Conservation (phyloP, 495 filamentous ascomycete species). For the Penicillium angulare region DNA sequence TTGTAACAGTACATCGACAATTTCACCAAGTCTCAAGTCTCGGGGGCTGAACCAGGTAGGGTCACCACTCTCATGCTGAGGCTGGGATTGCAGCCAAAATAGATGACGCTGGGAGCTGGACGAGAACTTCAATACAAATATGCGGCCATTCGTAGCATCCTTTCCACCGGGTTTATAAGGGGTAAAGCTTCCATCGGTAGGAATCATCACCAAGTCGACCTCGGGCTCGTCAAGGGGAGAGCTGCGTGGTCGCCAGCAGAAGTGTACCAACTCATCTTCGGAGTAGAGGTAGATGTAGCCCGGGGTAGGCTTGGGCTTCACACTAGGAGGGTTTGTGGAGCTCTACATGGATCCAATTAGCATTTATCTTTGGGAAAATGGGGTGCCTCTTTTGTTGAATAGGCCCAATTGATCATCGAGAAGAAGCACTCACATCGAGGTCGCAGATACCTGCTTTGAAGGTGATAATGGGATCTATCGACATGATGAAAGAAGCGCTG, state of each 20-base stretch:
- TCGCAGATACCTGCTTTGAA: slow-evolving; percentile 97
- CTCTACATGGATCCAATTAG: slow-evolving; percentile 39
- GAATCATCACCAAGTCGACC: slow-evolving; percentile 84
- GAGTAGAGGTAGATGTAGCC: slow-evolving; percentile 93
- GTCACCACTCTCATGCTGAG: slow-evolving; percentile 71
- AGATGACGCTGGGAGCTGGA: slow-evolving; percentile 90
- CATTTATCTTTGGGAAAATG: too few species aligned
- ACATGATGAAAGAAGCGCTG: slow-evolving; percentile 51
- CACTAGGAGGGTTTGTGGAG: slow-evolving; percentile 58
- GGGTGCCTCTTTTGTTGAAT: too few species aligned
- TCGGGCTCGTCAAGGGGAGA: slow-evolving; percentile 65
- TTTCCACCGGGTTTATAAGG: slow-evolving; percentile 66
- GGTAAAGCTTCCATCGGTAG: slow-evolving; percentile 80
- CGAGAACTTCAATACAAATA: slow-evolving; percentile 91
- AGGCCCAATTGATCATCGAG: slow-evolving; percentile 4
- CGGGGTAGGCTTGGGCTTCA: slow-evolving; percentile 65
- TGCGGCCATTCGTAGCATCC: slow-evolving; percentile 76
- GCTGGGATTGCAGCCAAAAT: slow-evolving; percentile 93
- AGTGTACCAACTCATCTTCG: slow-evolving; percentile 93
- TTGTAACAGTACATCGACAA: slow-evolving; percentile 79
- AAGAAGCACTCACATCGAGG: slow-evolving; percentile 67
- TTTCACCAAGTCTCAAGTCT: slow-evolving; percentile 76
- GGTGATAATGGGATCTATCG: slow-evolving; percentile 80
- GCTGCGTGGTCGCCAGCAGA: slow-evolving; percentile 85
- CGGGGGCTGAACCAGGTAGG: slow-evolving; percentile 75